Conservation (phyloP, 2,329 filamentous ascomycete genomes). For the Cercospora sojina region DNA sequence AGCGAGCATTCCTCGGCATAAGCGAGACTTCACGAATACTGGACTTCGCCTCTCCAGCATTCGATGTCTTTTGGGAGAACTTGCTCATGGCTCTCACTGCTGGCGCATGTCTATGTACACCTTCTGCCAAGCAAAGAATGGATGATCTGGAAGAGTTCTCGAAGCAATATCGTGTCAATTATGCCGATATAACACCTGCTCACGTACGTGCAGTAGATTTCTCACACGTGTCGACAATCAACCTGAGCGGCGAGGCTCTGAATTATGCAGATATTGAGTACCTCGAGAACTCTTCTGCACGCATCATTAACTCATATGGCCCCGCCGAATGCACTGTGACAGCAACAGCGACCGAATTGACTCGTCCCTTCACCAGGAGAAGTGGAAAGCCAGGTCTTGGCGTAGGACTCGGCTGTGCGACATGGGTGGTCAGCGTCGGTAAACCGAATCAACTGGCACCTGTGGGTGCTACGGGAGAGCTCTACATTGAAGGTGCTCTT, state of each 20-base stretch:
- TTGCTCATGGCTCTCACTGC: conserved; percentile 18
- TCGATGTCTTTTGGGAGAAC: conserved; percentile 21
- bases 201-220: conserved; percentile 11
- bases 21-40: conserved; percentile 13
- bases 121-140: not conserved
- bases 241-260: conserved; percentile 21
- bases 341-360: conserved; percentile 7
- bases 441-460: conserved; percentile 7
- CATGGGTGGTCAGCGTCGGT: not conserved
- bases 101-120: conserved; percentile 24
- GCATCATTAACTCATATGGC: conserved; percentile 47
- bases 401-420: not conserved
- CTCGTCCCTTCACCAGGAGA: not conserved
- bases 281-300: conserved; percentile 24
- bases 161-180: conserved; percentile 5
- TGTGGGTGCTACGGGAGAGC: conserved; percentile 39
- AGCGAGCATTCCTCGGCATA: conserved; percentile 4
- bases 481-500: conserved; percentile 47
- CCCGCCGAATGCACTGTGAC: conserved; percentile 40
- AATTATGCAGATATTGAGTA: conserved; percentile 12
- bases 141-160: conserved; percentile 7
- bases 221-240: conserved; percentile 14
- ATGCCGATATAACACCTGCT: conserved; percentile 20
- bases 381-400: not conserved
- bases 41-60: conserved; percentile 20